A percentile compares a stretch with the other conserved stretches of the same genome.
Conservation (phyloP, 441 rosid species). For the Lepidium campestre region DNA sequence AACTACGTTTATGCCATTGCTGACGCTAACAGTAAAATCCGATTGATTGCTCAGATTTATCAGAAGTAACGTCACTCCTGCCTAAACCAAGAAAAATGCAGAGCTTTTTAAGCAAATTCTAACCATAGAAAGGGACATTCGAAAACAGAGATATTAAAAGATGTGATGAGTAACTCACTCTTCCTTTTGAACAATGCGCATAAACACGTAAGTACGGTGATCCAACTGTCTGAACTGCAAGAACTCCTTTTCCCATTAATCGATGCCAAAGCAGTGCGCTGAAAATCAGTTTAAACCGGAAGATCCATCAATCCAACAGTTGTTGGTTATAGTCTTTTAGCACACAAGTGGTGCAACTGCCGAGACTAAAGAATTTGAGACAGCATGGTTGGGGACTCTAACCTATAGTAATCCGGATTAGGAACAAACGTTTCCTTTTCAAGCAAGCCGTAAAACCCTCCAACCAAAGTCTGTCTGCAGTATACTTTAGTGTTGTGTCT, state of each 20-base stretch:
- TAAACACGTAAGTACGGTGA: constrained; percentile 66
- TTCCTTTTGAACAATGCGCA: constrained; percentile 91
- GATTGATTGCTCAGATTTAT: constrained; percentile 80
- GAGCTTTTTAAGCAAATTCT: background rate
- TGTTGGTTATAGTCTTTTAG: background rate
- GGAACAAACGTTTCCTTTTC: constrained; percentile 60
- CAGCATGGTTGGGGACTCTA: constrained; percentile 21
- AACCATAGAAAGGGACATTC: background rate
- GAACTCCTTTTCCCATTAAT: constrained; percentile 87
- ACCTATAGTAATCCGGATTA: constrained; percentile 96
- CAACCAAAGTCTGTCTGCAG: constrained; percentile 88
- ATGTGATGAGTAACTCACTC: constrained; percentile 44
- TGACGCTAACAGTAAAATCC: constrained; percentile 40
- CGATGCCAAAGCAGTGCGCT: constrained; percentile 98
- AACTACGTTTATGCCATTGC: constrained; percentile 35
- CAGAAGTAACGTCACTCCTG: constrained; percentile 71
- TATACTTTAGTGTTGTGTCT: constrained; percentile 77
- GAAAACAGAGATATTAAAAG: background rate
- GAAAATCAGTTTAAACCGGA: background rate
- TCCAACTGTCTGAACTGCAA: constrained; percentile 45
- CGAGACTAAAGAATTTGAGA: background rate
- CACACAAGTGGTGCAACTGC: background rate
- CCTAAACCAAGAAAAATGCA: constrained; percentile 31
- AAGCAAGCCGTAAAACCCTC: constrained; percentile 88
- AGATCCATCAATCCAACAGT: background rate